These are phyloP conservation scores for Cladochytrium tenue DNA, from an alignment of 371 early-diverging fungal genomes.

Conservation along the genomic window DNA sequence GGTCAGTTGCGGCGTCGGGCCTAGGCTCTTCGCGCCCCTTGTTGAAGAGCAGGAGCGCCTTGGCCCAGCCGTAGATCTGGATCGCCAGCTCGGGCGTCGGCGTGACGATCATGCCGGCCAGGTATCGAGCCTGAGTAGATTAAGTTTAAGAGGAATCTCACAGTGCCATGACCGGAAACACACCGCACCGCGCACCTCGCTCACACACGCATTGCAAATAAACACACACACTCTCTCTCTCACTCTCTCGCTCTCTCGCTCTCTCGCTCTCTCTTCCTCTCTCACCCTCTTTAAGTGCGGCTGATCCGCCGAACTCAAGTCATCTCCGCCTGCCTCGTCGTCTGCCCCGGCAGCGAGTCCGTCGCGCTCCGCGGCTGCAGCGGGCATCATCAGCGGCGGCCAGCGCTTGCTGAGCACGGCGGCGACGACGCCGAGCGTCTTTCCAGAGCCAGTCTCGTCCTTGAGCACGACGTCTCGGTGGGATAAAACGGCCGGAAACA, in stretches of 20 bases:
- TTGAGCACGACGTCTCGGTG: conserved; percentile 66
- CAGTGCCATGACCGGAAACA: too few relatives aligned
- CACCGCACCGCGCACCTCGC: too few relatives aligned
- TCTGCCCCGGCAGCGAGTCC: too few relatives aligned
- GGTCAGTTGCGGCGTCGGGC: background rate
- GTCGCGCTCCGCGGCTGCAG: background rate
- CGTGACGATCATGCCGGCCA: conserved; percentile 67
- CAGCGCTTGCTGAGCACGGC: conserved; percentile 53
- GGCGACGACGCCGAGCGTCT: conserved; percentile 69
- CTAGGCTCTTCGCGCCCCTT: background rate
- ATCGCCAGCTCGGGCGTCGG: conserved; percentile 87
- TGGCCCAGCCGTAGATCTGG: conserved; percentile 62
- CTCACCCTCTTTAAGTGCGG: too few relatives aligned
- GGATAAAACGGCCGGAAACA: conserved; percentile 58
- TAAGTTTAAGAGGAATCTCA: background rate
- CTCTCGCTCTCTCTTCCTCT: too few relatives aligned
- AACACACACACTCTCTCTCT: too few relatives aligned
- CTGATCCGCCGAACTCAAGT: too few relatives aligned
- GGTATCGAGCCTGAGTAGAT: conserved; percentile 19
- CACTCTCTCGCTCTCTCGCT: too few relatives aligned
- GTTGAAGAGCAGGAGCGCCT: conserved; percentile 5
- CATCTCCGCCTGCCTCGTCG: too few relatives aligned
- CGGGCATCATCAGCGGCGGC: conserved; percentile 4
- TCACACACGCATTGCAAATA: too few relatives aligned
- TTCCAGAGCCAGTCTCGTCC: conserved; percentile 81